phyloP scores from a whole-genome alignment of 176 grass and related monocot species.

The Paspalum vaginatum region DNA sequence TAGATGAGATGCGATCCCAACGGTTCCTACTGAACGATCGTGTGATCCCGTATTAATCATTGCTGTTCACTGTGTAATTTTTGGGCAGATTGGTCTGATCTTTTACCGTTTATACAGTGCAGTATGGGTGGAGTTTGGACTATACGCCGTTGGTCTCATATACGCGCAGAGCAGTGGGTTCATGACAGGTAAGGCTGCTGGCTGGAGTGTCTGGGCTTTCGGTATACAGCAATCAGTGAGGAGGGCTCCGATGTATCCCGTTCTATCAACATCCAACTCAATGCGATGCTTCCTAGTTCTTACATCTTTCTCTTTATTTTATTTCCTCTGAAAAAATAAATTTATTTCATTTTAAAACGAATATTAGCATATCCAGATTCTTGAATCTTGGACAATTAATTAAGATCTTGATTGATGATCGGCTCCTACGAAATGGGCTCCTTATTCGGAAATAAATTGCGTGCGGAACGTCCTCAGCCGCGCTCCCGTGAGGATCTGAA shows the following conservation, averaged over 20 bases:
- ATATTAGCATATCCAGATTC: not conserved
- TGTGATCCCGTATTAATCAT: conserved; percentile 11
- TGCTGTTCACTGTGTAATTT: conserved; percentile 15
- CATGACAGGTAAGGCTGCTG: conserved; percentile 53
- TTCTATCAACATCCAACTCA: conserved; percentile 43
- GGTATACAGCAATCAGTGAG: conserved; percentile 44
- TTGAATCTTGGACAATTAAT: not conserved
- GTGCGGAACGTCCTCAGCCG: no score
- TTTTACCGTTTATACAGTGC: conserved; percentile 14
- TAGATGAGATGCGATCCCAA: not conserved
- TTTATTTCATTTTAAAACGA: not conserved
- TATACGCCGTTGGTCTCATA: conserved; percentile 26
- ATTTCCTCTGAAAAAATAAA: not conserved
- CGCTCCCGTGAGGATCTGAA: no score
- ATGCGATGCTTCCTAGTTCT: conserved; percentile 41
- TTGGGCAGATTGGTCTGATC: conserved; percentile 11
- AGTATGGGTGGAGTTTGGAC: conserved; percentile 34
- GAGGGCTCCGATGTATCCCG: conserved; percentile 51
- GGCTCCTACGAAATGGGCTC: not conserved
- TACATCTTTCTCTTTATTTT: conserved; percentile 27
- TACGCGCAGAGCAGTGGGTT: conserved; percentile 45
- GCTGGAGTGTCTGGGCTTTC: conserved; percentile 35
- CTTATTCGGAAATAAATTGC: no score
- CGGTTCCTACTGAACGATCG: conserved; percentile 28
- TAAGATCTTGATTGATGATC: not conserved